phyloP scores from a whole-genome alignment of 257 asterid species.

The Henckelia pumila region DNA sequence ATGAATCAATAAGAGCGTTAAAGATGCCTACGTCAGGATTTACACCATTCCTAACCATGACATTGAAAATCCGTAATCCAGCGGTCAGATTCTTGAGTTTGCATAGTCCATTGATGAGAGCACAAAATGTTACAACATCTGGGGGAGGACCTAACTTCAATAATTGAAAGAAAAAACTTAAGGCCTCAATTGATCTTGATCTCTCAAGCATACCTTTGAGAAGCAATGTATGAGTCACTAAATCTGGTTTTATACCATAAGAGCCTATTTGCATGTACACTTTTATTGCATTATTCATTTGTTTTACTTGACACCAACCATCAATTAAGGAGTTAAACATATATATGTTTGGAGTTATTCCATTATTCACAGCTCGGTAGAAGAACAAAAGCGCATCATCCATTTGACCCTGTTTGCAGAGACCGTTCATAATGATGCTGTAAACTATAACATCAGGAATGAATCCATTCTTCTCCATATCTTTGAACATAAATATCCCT shows the following conservation, averaged over 20 bases:
- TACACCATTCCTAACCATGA: slow-evolving; percentile 33
- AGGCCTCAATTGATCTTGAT: slow-evolving; percentile 26
- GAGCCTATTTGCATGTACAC: slow-evolving; percentile 31
- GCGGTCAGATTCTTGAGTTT: slow-evolving; percentile 33
- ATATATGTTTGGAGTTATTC: slow-evolving; percentile 31
- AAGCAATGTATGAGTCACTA: slow-evolving; percentile 34
- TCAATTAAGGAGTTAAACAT: slow-evolving; percentile 40
- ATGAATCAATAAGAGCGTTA: slow-evolving; percentile 37
- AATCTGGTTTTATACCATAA: slow-evolving; percentile 34
- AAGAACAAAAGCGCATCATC: slow-evolving; percentile 30
- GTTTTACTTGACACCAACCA: slow-evolving; percentile 40
- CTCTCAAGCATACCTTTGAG: slow-evolving; percentile 30
- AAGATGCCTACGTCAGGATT: slow-evolving; percentile 37
- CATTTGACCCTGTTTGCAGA: slow-evolving; percentile 31
- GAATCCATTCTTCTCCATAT: slow-evolving; percentile 32
- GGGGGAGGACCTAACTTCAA: slow-evolving; percentile 37
- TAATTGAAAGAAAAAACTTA: slow-evolving; percentile 35
- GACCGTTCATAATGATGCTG: slow-evolving; percentile 31
- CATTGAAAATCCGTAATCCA: slow-evolving; percentile 29
- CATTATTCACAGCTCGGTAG: slow-evolving; percentile 29
- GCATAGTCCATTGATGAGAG: slow-evolving; percentile 41
- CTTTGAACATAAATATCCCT: slow-evolving; percentile 28
- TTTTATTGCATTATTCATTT: slow-evolving; percentile 23
- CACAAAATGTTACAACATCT: slow-evolving; percentile 37
- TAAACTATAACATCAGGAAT: slow-evolving; percentile 27